Conservation (phyloP, 805 yeast genomes). For the Metschnikowia reukaufii region DNA sequence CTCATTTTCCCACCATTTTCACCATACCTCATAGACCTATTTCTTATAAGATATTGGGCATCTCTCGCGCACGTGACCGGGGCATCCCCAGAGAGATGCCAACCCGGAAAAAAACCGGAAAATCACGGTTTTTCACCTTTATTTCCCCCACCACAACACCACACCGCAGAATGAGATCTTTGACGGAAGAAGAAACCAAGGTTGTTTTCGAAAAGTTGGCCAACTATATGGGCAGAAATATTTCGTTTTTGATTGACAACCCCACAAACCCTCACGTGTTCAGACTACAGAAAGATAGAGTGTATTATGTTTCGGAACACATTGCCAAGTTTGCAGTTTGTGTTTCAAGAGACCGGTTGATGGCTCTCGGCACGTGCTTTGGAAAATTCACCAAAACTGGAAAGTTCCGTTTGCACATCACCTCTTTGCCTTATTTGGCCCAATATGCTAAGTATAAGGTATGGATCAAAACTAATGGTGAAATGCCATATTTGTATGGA, state of each 20-base stretch:
- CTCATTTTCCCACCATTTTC: too few species aligned
- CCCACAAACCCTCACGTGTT: constrained; percentile 89
- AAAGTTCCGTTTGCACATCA: constrained; percentile 90
- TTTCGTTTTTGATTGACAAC: constrained; percentile 81
- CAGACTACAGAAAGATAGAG: constrained; percentile 94
- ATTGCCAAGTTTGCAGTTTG: constrained; percentile 87
- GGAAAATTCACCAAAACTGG: constrained; percentile 98
- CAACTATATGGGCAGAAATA: constrained; percentile 94
- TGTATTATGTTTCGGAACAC: constrained; percentile 83
- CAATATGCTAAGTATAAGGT: constrained; percentile 89
- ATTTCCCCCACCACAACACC: too few species aligned
- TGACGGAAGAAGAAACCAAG: constrained; percentile 96
- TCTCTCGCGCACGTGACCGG: constrained; percentile 13
- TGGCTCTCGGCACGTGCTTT: constrained; percentile 90
- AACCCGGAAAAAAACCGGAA: neutral
- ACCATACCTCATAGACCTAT: neutral
- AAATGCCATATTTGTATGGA: constrained; percentile 97
- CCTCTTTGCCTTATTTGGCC: constrained; percentile 80
- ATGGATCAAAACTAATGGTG: constrained; percentile 97
- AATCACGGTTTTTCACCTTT: too few species aligned
- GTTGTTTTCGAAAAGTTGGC: constrained; percentile 95
- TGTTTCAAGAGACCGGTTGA: constrained; percentile 81
- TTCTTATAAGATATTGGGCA: constrained; percentile 7
- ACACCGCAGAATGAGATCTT: constrained; percentile 69
- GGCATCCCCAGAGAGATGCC: neutral